Base-by-base conservation (phyloP, 768 basidiomycete genomes). In the Phaffia tasmanica region DNA sequence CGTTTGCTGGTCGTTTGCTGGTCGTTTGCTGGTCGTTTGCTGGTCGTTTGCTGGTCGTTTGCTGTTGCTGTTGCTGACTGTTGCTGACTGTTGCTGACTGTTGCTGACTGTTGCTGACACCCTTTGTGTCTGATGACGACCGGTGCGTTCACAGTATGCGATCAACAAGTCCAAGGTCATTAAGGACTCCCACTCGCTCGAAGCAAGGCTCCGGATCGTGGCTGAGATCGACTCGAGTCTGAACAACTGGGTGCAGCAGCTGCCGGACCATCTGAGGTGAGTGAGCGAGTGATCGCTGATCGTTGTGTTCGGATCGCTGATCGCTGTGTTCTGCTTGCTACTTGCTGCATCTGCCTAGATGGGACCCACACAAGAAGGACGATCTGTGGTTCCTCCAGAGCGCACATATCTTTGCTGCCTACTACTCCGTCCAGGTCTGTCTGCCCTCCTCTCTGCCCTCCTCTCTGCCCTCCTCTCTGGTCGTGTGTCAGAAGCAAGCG, bases 171-270 rank as follows among this genome's bases (percentile, higher is more conserved):
- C 81, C 1, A 82, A 82, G 71, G 35, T 66, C 46, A 57, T 55
- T 35, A 50, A 21, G 27, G 81, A 81, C 49, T 80, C 80, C 56
- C 77, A 77, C 8, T 71, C 75, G 57, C 51, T 70, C n/a, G 71
- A 71, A 14, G 67, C 71, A 0, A 75, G 77, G 60, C 70, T 75
- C 27, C 71, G 73, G 5, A 81, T 86, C 35, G 85, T 88, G 1
- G 79, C 82, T 19, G 84, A 87, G 65, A 77, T 90, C 46, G 85
- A 86, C 71, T 79, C 80, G 7, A 84, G 84, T 0, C 79, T 91
- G 71, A 83, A 84, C 67, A 82, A 85, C 65, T 92, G 88, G 87
- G 75, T 82, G 62, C 62, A 70, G 27, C 27, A 47, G 15, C 48
- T 73, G 1, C 71, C 72, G 1, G 30, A 55, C 2, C 63, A 67